Evolutionary conservation across 2,329 filamentous ascomycete genomes (phyloP), one percentile per base, ranked within the genome.

Genomic region (Colletotrichum spinosum): DNA sequence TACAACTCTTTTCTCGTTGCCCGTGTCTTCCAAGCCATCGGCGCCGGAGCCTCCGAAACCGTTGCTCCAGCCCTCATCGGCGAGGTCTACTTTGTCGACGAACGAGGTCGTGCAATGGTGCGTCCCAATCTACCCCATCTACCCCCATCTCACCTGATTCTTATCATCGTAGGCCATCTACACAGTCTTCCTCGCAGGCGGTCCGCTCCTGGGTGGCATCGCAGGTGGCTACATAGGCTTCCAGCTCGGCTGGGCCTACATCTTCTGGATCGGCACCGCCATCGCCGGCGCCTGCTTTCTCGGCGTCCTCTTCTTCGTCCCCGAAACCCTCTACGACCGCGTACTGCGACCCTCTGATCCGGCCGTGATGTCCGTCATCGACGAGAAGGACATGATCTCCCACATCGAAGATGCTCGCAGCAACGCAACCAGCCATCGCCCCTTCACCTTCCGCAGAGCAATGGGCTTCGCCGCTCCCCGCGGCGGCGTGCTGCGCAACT

Each of bases 1-100:
- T 77, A 73, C 34, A 35, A 69, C 2, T 71, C 71, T 1, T 67
- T 78, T 0, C 55, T 79, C 6, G 70, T 60, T 1, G 70, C 76
- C 1, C 64, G 78, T 0, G 51, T 77, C 0, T 73, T 79, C 1
- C 77, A 78, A 17, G 77, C 74, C 0, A 61, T 76, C 0, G 77
- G 77, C 0, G 76, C 72, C 3, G 72, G 72, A 0, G 75, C 76
- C 0, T 73, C 78, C 0, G 77, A 79, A 9, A 77, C 78, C 0
- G 72, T 79, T 5, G 70, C 71, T 0, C 76, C 77, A 0, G 75
- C 73, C 0, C 42, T 78, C 0, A 67, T 78, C 4, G 78, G 77
- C 2, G 78, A 79, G 10, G 67, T 79, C 25, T 79, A 75, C 15
- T 78, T 78, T 6, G 65, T 79, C 0, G 73, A 78, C 15, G 71